These are phyloP conservation scores for Luffa aegyptiaca DNA, from an alignment of 306 rosid genomes.

Conservation along the genomic window DNA sequence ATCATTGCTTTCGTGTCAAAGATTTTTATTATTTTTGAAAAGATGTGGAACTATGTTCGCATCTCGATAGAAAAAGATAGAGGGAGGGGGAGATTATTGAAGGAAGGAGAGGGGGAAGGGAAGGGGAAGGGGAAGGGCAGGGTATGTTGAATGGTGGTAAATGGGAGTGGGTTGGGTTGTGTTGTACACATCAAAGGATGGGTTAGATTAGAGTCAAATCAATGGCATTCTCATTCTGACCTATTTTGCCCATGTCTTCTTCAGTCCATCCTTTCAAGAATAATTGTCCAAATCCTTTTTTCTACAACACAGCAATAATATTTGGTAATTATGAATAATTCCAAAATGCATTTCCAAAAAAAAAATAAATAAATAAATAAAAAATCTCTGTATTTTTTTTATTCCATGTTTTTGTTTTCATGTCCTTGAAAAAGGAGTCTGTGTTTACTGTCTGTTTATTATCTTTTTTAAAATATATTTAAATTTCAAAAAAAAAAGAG, in stretches of 20 bases:
- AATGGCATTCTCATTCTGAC: background rate
- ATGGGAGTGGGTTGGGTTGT: background rate
- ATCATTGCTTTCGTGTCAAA: no score
- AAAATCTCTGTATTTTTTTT: background rate
- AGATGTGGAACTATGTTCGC: background rate
- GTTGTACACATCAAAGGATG: background rate
- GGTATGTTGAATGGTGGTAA: background rate
- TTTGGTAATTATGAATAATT: background rate
- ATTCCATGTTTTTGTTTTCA: background rate
- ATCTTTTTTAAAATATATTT: background rate
- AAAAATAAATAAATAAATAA: accelerated
- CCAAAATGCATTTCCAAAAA: background rate
- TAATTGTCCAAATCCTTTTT: background rate
- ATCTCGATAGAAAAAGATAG: background rate
- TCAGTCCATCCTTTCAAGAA: background rate
- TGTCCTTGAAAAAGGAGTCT: background rate
- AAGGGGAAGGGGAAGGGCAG: background rate
- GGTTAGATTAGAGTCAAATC: slow-evolving; percentile 2
- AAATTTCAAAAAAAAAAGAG: background rate
- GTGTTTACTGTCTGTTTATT: background rate
- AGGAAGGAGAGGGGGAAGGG: background rate
- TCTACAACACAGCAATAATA: background rate
- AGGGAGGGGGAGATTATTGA: background rate
- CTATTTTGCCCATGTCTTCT: background rate
- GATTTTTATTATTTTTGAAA: background rate